Conservation (phyloP, 192 early-diverging fungal genomes). For the Umbelopsis ramanniana region DNA sequence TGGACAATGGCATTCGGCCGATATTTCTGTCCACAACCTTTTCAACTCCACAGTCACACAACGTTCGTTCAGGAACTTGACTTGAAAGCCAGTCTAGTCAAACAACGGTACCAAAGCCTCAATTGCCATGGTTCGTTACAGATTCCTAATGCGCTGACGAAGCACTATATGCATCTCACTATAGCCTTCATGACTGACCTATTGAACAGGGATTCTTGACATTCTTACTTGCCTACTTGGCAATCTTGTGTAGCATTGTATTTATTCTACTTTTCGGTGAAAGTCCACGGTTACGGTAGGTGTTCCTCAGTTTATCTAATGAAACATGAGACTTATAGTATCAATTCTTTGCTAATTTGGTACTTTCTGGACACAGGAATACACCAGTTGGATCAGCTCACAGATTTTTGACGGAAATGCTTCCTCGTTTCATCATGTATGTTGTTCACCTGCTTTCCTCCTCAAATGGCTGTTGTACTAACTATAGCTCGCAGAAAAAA, state of each 20-base stretch:
- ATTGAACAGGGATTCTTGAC: background rate
- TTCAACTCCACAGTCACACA: slow-evolving; percentile 2
- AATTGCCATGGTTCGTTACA: slow-evolving; percentile 1
- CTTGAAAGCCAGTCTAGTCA: background rate
- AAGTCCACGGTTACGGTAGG: slow-evolving; percentile 34
- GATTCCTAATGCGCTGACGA: background rate
- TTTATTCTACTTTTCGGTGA: slow-evolving; percentile 40
- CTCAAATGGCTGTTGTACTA: background rate
- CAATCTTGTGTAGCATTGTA: slow-evolving; percentile 22
- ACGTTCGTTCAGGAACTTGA: background rate
- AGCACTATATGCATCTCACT: background rate
- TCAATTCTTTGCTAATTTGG: background rate
- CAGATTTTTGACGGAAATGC: slow-evolving; percentile 19
- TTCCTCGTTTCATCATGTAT: slow-evolving; percentile 30
- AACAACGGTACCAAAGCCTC: background rate
- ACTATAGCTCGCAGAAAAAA: slow-evolving; percentile 1
- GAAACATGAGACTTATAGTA: background rate
- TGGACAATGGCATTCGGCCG: too few species aligned
- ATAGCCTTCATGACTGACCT: background rate
- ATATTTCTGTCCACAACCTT: too few species aligned
- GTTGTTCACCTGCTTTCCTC: background rate
- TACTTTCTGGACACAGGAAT: slow-evolving; percentile 23
- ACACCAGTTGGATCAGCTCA: slow-evolving; percentile 28
- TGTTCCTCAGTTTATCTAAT: background rate
- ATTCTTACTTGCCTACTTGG: slow-evolving; percentile 24